A percentile compares a stretch with the other conserved stretches of the same genome.
Evolutionary conservation across 805 yeast species (phyloP).

Genomic region (Hanseniaspora meyeri): DNA sequence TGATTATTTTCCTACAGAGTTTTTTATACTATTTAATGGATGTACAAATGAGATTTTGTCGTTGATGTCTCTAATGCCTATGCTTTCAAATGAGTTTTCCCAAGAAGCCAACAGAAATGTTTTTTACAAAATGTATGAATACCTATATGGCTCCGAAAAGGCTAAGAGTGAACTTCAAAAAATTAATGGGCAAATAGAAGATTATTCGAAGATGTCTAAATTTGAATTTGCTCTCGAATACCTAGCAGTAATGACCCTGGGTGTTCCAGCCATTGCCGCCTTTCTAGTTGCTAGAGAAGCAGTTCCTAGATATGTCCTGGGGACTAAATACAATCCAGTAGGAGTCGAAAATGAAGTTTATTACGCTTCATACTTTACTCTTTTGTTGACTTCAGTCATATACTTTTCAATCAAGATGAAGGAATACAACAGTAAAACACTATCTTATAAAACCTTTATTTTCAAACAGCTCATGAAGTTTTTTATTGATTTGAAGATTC

Average conservation of each 20-base stretch:
- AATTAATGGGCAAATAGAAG: neutral
- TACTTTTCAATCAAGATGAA: neutral
- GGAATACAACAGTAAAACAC: neutral
- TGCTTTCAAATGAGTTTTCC: neutral
- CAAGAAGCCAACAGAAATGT: neutral
- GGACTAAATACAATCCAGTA: neutral
- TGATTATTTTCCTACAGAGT: neutral
- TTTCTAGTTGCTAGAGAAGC: neutral
- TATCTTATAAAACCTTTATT: neutral
- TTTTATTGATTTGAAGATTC: neutral
- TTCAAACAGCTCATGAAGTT: neutral
- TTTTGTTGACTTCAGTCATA: neutral
- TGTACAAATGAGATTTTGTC: neutral
- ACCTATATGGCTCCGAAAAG: neutral
- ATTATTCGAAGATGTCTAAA: neutral
- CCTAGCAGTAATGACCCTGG: neutral
- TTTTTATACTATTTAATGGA: neutral
- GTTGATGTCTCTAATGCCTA: neutral
- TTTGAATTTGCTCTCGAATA: neutral
- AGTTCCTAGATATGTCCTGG: neutral
- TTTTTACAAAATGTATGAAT: constrained; percentile 10
- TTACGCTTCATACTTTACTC: neutral
- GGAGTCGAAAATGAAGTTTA: neutral
- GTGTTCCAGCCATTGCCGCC: neutral
- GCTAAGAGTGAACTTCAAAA: neutral